Conservation (phyloP, 2,329 filamentous ascomycete species). For the Phialocephala subalpina region DNA sequence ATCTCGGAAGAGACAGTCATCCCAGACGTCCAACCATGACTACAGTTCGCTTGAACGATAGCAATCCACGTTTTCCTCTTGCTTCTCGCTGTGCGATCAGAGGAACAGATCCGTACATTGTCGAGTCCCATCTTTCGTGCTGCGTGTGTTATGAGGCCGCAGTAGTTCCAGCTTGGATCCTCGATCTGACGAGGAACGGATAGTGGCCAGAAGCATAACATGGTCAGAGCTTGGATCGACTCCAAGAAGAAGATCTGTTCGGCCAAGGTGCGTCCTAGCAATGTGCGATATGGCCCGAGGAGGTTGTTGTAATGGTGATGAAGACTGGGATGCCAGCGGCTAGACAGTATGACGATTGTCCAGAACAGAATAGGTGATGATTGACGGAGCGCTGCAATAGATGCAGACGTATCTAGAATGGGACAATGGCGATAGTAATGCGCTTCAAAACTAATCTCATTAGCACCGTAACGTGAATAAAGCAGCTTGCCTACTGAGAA, state of each 20-base stretch:
- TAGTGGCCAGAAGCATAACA: constrained; percentile 41
- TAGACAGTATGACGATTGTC: constrained; percentile 29
- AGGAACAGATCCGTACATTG: not conserved
- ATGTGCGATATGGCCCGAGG: constrained; percentile 17
- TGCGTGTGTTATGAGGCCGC: constrained; percentile 27
- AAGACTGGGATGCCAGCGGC: constrained; percentile 21
- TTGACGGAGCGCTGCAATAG: constrained; percentile 14
- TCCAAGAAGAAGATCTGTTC: constrained; percentile 15
- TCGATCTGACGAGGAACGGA: constrained; percentile 22
- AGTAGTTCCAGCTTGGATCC: constrained; percentile 31
- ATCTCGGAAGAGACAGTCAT: not conserved
- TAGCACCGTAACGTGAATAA: not conserved
- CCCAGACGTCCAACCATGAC: not conserved
- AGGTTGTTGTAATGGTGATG: constrained; percentile 13
- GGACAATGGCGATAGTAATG: constrained; percentile 27
- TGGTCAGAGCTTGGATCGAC: constrained; percentile 30
- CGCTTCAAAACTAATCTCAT: constrained; percentile 13
- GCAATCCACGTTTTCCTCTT: not conserved
- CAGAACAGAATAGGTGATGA: constrained; percentile 26
- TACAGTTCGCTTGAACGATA: not conserved
- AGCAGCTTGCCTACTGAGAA: constrained; percentile 1
- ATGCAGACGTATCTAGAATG: constrained; percentile 19
- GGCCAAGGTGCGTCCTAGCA: constrained; percentile 21
- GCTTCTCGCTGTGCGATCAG: not conserved
- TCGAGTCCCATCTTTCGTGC: constrained; percentile 23